Evolutionary conservation across 208 protist species (phyloP).

Genomic region (Trypanosoma melophagium): DNA sequence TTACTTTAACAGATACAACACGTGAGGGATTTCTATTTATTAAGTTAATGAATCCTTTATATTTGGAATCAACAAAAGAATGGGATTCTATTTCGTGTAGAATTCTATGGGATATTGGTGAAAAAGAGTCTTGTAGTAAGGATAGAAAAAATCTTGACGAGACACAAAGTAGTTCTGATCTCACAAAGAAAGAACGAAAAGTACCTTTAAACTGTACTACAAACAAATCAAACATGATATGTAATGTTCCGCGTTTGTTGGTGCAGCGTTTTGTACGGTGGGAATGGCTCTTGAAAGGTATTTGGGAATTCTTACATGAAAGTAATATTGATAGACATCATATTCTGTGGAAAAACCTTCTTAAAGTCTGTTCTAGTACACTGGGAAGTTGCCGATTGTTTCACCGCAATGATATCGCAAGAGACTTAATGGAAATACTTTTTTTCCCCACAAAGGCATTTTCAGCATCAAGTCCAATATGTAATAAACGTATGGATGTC

Average conservation of each 20-base stretch:
- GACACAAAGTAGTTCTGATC: neutral
- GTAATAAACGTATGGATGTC: neutral
- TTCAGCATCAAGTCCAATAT: neutral
- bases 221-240: neutral
- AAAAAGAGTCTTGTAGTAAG: neutral
- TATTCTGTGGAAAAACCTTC: conserved; percentile 9
- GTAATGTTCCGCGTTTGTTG: conserved; percentile 6
- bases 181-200: neutral
- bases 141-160: neutral
- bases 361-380: conserved; percentile 13
- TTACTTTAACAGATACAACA: conserved; percentile 4
- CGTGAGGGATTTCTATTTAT: conserved; percentile 10
- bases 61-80: neutral
- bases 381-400: conserved; percentile 23
- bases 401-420: conserved; percentile 32
- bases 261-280: conserved; percentile 25
- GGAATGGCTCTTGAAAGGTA: conserved; percentile 29
- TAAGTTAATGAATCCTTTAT: neutral
- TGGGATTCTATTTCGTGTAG: conserved; percentile 14
- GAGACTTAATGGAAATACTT: conserved; percentile 26
- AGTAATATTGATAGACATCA: neutral
- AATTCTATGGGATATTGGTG: conserved; percentile 10
- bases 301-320: conserved; percentile 10
- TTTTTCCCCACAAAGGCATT: conserved; percentile 28
- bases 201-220: neutral